Evolutionary conservation across 192 early-diverging fungal species (phyloP).

Genomic region (Linnemannia hyalina): DNA sequence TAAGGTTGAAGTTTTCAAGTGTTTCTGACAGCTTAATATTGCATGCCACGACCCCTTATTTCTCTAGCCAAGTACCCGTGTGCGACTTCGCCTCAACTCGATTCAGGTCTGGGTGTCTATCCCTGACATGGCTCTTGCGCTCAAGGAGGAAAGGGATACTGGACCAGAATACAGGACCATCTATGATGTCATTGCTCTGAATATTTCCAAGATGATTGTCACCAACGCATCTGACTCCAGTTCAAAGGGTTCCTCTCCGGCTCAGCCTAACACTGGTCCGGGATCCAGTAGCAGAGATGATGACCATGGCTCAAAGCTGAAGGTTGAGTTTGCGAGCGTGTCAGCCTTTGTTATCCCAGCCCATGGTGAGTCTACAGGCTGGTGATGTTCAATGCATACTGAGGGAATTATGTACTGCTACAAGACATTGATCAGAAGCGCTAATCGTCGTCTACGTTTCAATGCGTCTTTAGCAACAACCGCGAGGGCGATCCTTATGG

Average conservation of each 20-base stretch:
- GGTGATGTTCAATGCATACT: not conserved
- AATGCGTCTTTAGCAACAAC: slow-evolving; percentile 28
- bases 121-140: slow-evolving; percentile 31
- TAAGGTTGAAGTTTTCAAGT: too few relatives aligned
- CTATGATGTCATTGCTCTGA: slow-evolving; percentile 36
- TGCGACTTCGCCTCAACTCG: slow-evolving; percentile 47
- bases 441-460: slow-evolving; percentile 37
- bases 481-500: slow-evolving; percentile 36
- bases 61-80: slow-evolving; percentile 22
- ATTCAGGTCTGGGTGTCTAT: slow-evolving; percentile 47
- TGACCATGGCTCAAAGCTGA: slow-evolving; percentile 2
- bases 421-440: slow-evolving; percentile 16
- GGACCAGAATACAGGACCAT: slow-evolving; percentile 47
- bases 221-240: slow-evolving; percentile 11
- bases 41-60: not conserved
- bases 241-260: not conserved
- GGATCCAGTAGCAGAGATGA: not conserved
- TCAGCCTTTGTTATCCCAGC: slow-evolving; percentile 43
- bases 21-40: not conserved
- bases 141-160: slow-evolving; percentile 24
- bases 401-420: not conserved
- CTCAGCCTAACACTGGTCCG: not conserved
- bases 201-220: slow-evolving; percentile 40
- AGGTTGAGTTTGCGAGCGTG: slow-evolving; percentile 35
- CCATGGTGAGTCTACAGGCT: slow-evolving; percentile 15